Evolutionary conservation across 441 rosid species (phyloP).

Genomic region (Adansonia gregorii): DNA sequence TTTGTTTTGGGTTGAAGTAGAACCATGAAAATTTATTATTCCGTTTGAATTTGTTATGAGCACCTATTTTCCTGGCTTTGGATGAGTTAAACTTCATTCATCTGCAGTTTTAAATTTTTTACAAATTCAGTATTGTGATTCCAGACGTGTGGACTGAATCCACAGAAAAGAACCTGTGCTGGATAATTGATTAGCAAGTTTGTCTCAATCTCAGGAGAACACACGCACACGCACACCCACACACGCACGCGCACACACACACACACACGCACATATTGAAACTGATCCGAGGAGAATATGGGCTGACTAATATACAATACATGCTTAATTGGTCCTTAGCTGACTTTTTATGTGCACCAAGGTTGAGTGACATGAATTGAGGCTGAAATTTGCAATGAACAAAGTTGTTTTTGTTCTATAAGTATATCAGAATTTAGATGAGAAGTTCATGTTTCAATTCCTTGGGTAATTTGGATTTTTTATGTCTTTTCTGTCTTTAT

Average conservation of each 20-base stretch:
- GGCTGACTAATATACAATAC: background rate
- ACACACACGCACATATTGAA: background rate
- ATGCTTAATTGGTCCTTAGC: background rate
- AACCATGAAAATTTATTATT: constrained; percentile 2
- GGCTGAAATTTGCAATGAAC: constrained; percentile 15
- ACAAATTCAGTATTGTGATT: constrained; percentile 14
- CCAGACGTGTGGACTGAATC: constrained; percentile 7
- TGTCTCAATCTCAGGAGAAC: background rate
- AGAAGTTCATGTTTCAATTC: background rate
- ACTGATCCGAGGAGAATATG: background rate
- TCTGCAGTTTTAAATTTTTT: constrained; percentile 10
- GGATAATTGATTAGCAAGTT: constrained; percentile 14
- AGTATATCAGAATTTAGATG: background rate
- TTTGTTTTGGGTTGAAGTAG: background rate
- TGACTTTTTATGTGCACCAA: background rate
- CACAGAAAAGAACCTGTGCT: background rate
- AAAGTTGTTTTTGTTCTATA: background rate
- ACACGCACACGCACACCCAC: too few species aligned
- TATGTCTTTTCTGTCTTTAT: background rate
- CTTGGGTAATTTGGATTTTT: constrained; percentile 5
- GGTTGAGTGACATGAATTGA: constrained; percentile 6
- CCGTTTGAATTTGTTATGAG: background rate
- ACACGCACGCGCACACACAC: too few species aligned
- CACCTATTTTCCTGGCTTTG: background rate
- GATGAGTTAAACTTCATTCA: background rate